Base-by-base conservation (phyloP, 306 rosid genomes). In the Elaeagnus macrophylla region DNA sequence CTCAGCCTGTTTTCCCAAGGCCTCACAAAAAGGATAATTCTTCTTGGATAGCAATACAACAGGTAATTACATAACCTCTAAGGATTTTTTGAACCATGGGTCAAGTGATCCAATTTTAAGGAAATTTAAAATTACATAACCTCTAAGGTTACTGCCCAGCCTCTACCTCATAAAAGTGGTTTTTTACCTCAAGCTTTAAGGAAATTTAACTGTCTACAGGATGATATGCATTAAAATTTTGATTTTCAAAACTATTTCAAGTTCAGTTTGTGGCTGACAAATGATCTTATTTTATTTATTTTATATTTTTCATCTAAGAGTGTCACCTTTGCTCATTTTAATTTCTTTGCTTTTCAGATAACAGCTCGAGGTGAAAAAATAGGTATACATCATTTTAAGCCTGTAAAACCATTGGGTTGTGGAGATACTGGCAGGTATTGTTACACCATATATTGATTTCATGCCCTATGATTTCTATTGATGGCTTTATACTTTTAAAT, bases 401-500 rank as follows among this genome's bases (percentile, higher is more conserved):
- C 95, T 9, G 66, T 90, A 54, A 86, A 79, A 52, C 94, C 94
- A 6, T 75, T 90, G 82, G 97, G 97, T 51, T 79, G 83, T 67
- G 97, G 97, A 66, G 94, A 86, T 66, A 90, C 95, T 52, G 95
- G 97, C 76, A 90, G 97, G 97, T 86, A 81, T 36, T 37, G n/a
- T 36, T 50, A 40, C 52, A 13, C 12, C 37, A 15, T 57, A 43
- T 17, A 46, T 50, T 11, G 11, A 11, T 44, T 9, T 40, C 40
- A 37, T 54, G 14, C 6, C 9, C 7, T 15, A 45, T 45, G 9
- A 25, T 1, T 25, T 25, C 32, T 25, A 25, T 25, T 25, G 32
- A 25, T 2, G 32, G 4, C 4, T 25, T 25, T 25, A 25, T 25
- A 25, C 32, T 25, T n/a, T n/a, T n/a, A n/a, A n/a, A n/a, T n/a